phyloP scores from a whole-genome alignment of 495 filamentous ascomycete genomes.

The Lophiotrema nucula region DNA sequence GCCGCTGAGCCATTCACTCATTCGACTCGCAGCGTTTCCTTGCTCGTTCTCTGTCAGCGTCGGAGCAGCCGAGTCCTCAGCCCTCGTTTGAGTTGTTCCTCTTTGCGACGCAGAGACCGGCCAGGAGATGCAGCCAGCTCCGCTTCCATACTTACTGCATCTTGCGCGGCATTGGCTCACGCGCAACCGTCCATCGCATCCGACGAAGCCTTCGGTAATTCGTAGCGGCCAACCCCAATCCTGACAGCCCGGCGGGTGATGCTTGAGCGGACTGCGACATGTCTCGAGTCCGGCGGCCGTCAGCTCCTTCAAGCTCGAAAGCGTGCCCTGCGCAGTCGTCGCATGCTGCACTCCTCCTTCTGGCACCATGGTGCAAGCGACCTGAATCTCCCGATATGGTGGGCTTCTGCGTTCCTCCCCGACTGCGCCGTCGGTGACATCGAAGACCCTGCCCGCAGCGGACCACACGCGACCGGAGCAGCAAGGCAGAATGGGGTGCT shows the following conservation, averaged over 20 bases:
- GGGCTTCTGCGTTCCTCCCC: conserved; percentile 1
- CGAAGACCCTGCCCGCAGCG: not conserved
- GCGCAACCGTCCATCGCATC: not conserved
- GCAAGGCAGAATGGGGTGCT: conserved; percentile 2
- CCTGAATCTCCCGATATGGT: conserved; percentile 23
- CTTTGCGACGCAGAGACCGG: no score
- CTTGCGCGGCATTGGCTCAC: not conserved
- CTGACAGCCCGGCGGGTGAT: conserved; percentile 22
- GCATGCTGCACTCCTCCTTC: conserved; percentile 32
- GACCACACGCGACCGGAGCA: not conserved
- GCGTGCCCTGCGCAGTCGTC: conserved; percentile 24
- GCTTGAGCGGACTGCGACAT: conserved; percentile 36
- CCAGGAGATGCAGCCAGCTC: no score
- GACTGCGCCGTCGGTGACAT: conserved; percentile 6
- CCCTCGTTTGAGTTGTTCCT: no score
- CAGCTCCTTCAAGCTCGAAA: conserved; percentile 28
- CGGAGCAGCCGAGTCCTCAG: no score
- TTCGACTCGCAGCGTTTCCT: no score
- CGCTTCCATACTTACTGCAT: no score
- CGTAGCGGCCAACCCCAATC: conserved; percentile 5
- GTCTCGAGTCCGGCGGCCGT: conserved; percentile 35
- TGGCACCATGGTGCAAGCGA: conserved; percentile 34
- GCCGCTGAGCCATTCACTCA: no score
- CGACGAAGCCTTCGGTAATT: conserved; percentile 15
- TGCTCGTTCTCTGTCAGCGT: no score